phyloP scores from a whole-genome alignment of 768 basidiomycete genomes.

The Amylocystis lapponica region DNA sequence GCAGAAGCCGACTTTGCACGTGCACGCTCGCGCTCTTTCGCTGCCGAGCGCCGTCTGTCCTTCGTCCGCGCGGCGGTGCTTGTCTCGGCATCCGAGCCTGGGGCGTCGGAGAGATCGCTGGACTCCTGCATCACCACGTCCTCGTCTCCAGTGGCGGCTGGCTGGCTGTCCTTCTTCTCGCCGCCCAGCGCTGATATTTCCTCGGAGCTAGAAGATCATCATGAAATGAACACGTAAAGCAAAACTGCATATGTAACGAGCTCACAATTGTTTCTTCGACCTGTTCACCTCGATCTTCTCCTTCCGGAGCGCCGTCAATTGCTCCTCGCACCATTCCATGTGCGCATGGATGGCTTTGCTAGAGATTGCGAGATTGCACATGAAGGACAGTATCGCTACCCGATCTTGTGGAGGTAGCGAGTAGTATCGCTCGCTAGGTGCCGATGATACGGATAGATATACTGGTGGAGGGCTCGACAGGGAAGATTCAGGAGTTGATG shows the following conservation, averaged over 20 bases:
- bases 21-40: slow-evolving; percentile 78
- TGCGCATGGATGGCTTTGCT: slow-evolving; percentile 84
- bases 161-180: slow-evolving; percentile 39
- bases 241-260: slow-evolving; percentile 13
- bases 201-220: slow-evolving; percentile 44
- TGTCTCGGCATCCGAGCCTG: slow-evolving; percentile 57
- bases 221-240: neutral
- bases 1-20: slow-evolving; percentile 72
- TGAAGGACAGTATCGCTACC: slow-evolving; percentile 79
- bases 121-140: slow-evolving; percentile 59
- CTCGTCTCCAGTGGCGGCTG: slow-evolving; percentile 38
- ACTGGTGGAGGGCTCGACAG: slow-evolving; percentile 39
- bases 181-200: slow-evolving; percentile 64
- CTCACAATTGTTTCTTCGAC: slow-evolving; percentile 82
- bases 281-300: slow-evolving; percentile 95
- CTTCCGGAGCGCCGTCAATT: slow-evolving; percentile 88
- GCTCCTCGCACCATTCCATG: slow-evolving; percentile 87
- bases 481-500: slow-evolving; percentile 41
- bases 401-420: slow-evolving; percentile 71
- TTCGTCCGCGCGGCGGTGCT: slow-evolving; percentile 37
- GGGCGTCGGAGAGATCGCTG: slow-evolving; percentile 71
- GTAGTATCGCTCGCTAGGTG: slow-evolving; percentile 67
- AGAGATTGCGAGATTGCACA: slow-evolving; percentile 86
- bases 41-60: slow-evolving; percentile 42
- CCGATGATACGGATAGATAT: slow-evolving; percentile 37